Evolutionary conservation across 352 stramenopile species (phyloP), one percentile per base, ranked within the genome.

Genomic region (Phytophthora kernoviae): DNA sequence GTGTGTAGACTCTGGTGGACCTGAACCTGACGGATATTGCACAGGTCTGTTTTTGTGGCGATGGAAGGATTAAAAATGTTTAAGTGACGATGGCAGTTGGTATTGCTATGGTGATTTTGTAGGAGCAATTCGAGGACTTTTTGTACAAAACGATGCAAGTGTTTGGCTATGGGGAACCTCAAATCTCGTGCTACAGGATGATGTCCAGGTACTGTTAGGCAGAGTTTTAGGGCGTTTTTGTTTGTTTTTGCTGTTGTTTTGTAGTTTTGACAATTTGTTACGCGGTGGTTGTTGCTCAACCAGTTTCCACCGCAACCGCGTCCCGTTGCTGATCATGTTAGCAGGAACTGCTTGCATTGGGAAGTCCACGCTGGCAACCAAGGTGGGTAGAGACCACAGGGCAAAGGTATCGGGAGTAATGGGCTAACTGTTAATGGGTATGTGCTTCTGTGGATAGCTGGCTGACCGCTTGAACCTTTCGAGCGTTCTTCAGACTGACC

Each of bases 91-190:
- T 26, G 18, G 8, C 4, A 24, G 14, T 53, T 53, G 6, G 24
- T 42, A 40, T 37, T 32, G 32, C n/a, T n/a, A 2, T 56, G 44
- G 10, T 32, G 5, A 26, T 46, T 20, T 47, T 22, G 22, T 49
- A 90, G 81, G 87, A 96, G 50, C 84, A 94, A 77, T 96, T 96
- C 54, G 87, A 96, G 55, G 86, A 96, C 51, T 96, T 96, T 63
- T 58, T 96, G 53, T 96, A 96, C 75, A 96, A 96, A 68, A 96
- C 87, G 7, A 92, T 96, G 83, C 73, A 91, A 39, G 84, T 93
- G 9, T 96, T 94, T 41, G 84, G 84, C n/a, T 96, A 96, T 62
- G 83, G 84, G 8, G 83, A 96, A 49, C 55, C 79, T 12, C 84
- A 96, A 61, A 91, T 96, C 44, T 80, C 83, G 24, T 83, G 87